Evolutionary conservation across 2,329 filamentous ascomycete species (phyloP).

Genomic region (Canariomyces notabilis): DNA sequence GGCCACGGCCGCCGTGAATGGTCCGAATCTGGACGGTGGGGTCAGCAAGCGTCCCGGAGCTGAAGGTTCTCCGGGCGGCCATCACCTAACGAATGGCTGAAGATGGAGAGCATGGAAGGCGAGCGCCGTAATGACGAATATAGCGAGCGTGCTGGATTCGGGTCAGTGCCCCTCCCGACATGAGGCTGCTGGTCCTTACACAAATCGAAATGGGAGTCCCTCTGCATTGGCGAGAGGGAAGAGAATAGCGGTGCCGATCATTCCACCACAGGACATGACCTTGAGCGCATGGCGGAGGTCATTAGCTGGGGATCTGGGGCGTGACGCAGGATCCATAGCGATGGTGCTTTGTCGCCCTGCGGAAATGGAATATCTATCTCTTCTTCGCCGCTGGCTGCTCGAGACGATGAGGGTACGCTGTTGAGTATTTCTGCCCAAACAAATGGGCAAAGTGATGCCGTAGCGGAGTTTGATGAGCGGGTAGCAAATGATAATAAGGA

Average conservation of each 20-base stretch:
- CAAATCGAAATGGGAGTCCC: constrained; percentile 15
- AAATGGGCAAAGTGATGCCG: not conserved
- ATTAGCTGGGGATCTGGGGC: not conserved
- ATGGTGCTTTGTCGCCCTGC: not conserved
- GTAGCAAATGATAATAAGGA: not conserved
- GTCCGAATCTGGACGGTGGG: constrained; percentile 14
- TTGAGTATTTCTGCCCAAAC: not conserved
- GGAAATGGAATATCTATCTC: not conserved
- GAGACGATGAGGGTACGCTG: not conserved
- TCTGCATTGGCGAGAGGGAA: constrained; percentile 20
- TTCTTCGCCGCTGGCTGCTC: not conserved
- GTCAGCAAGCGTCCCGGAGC: constrained; percentile 5
- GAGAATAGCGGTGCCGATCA: constrained; percentile 22
- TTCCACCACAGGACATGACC: constrained; percentile 18
- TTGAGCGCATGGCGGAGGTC: constrained; percentile 11
- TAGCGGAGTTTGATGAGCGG: not conserved
- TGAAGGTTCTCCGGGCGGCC: not conserved
- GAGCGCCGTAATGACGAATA: constrained; percentile 17
- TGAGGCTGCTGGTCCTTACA: constrained; percentile 13
- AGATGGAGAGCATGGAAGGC: constrained; percentile 17
- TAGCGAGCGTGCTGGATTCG: constrained; percentile 14
- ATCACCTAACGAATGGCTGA: constrained; percentile 19
- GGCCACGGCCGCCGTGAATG: constrained; percentile 15
- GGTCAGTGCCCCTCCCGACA: constrained; percentile 9
- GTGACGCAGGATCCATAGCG: constrained; percentile 2